A percentile compares a stretch with the other conserved stretches of the same genome.
Evolutionary conservation across 345 rosid species (phyloP).

Genomic region (Eucalyptus curtisii): DNA sequence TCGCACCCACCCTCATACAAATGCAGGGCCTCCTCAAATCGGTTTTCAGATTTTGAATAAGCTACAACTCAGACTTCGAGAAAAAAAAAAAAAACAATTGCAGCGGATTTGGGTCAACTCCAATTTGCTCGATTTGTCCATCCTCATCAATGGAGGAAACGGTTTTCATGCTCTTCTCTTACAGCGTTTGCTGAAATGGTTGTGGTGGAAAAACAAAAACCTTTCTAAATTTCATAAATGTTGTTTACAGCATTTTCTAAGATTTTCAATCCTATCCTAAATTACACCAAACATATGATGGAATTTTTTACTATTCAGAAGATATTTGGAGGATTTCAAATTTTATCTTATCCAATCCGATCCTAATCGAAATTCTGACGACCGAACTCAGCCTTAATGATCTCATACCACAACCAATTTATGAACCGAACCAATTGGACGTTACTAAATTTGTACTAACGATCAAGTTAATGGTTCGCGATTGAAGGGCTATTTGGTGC

Average conservation of each 20-base stretch:
- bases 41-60: neutral
- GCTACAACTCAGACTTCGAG: neutral
- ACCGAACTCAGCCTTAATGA: accelerated
- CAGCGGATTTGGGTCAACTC: neutral
- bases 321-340: neutral
- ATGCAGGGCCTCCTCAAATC: neutral
- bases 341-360: accelerated
- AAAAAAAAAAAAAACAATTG: too few relatives aligned
- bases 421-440: neutral
- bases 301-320: neutral
- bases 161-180: neutral
- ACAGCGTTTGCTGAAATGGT: neutral
- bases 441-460: neutral
- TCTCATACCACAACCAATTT: neutral
- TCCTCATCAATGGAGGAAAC: neutral
- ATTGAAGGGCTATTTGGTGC: neutral
- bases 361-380: accelerated
- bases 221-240: neutral
- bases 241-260: neutral
- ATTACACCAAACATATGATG: neutral
- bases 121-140: neutral
- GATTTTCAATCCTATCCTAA: neutral
- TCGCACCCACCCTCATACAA: neutral
- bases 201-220: neutral
- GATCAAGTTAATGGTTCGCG: neutral